Percentiles rank a stretch among this genome's conserved stretches.
Conservation (phyloP, 805 yeast genomes). For the Lipomyces oligophaga region DNA sequence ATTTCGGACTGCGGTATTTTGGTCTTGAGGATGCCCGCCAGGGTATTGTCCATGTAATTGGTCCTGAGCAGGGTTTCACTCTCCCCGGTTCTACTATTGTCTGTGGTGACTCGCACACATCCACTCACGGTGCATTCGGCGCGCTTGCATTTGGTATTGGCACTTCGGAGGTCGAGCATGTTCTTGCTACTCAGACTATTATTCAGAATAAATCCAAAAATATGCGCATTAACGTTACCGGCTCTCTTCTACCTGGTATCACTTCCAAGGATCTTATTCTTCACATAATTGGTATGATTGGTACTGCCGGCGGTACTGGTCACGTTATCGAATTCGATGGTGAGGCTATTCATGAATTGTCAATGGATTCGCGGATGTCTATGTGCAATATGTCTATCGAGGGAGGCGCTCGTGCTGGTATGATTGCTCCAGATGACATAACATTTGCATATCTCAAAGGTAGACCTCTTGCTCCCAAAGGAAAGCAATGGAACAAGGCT, state of each 20-base stretch:
- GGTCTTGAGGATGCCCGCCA: slow-evolving; percentile 95
- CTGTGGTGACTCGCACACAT: slow-evolving; percentile 98
- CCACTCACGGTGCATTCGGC: slow-evolving; percentile 99
- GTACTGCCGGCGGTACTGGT: slow-evolving; percentile 99
- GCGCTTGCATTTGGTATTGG: slow-evolving; percentile 98
- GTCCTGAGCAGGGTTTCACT: slow-evolving; percentile 98
- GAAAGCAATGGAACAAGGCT: slow-evolving; percentile 94
- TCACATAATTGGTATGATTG: slow-evolving; percentile 93
- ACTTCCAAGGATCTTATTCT: slow-evolving; percentile 93
- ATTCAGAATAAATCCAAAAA: slow-evolving; percentile 94
- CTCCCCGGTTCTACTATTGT: slow-evolving; percentile 98
- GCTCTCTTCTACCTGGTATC: slow-evolving; percentile 80
- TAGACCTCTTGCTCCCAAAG: slow-evolving; percentile 91
- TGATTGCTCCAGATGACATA: slow-evolving; percentile 91
- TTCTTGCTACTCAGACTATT: slow-evolving; percentile 92
- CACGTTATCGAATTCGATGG: slow-evolving; percentile 96
- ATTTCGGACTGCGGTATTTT: slow-evolving; percentile 83
- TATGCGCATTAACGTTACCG: slow-evolving; percentile 84
- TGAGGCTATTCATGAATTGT: slow-evolving; percentile 79
- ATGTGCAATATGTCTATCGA: slow-evolving; percentile 99
- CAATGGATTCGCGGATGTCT: slow-evolving; percentile 99
- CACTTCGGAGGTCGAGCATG: slow-evolving; percentile 98
- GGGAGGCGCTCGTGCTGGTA: slow-evolving; percentile 99
- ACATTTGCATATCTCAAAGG: slow-evolving; percentile 89
- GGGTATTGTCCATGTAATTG: slow-evolving; percentile 97